Evolutionary conservation across 257 asterid genomes (phyloP), one percentile per base, ranked within the genome.

Genomic region (Fraxinus americana): DNA sequence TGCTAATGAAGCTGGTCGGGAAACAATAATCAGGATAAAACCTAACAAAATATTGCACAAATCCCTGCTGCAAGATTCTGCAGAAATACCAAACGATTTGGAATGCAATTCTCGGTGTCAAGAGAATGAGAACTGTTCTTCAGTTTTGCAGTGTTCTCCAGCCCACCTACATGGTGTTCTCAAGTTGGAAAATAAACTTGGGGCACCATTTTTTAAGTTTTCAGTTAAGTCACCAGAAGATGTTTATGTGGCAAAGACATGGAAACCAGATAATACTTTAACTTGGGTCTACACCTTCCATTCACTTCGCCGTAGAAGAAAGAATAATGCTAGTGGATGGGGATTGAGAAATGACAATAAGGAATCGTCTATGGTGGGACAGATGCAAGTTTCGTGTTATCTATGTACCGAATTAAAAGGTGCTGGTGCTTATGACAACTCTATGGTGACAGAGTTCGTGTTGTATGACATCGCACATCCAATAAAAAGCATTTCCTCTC

Each of bases 261-360:
- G 98, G 93, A 95, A 93, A 83, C 86, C 68, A 25, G 94, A 90
- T 54, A 82, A 89, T 72, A 83, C 90, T 67, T 81, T 86, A 29
- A 84, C 75, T 73, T 90, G 98, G 96, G 90, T 81, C 27, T 95
- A 93, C 81, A 91, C 97, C 5, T 93, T 96, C 85, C 96, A 91
- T 85, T 84, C 96, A 8, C 85, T 86, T 78, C 91, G 81, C 78
- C 84, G 79, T 45, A 82, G 81, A 78, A 82, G 97, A 85, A 95
- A 80, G 84, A 89, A 97, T 65, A 92, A 78, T 83, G 91, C 90
- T 41, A 89, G 87, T 79, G 92, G 89, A 69, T 65, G 93, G 87
- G 94, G 97, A 76, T 82, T 76, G 29, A 92, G 83, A 73, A 92
- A 89, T 39, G 78, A 77, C 82, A 78, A 35, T 69, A 86, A 76